Base-by-base conservation (phyloP, 148 eudicot species). In the Nepenthes gracilis region DNA sequence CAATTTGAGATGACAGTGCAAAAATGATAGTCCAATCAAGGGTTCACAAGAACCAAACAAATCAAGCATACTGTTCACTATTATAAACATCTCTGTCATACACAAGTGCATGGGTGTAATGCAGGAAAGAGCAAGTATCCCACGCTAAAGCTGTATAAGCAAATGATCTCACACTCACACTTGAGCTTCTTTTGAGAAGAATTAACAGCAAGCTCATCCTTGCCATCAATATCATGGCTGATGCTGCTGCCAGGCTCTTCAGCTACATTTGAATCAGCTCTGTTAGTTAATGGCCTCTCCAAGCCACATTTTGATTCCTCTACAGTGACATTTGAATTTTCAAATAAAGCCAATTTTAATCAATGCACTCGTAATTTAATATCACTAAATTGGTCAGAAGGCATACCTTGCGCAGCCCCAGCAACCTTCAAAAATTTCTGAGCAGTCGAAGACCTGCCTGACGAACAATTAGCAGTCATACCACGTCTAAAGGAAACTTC, bases 391-490 rank as follows among this genome's bases (percentile, higher is more conserved):
- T 23, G 23, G 23, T 23, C 15, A 10, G 13, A 48, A 60, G 33
- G 54, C 74, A 61, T 73, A 85, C 86, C 83, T 72, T 63, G 72
- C 47, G 57, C 56, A 37, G 66, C 62, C 61, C 9, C 60, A 54
- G 63, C 43, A 36, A 61, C 57, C 59, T 71, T 75, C 49, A 38
- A 59, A 12, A 65, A 61, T 43, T 71, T 78, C 49, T 43, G 54
- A 65, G 55, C 64, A 58, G 54, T n/a, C 14, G 47, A 55, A 56
- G 63, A 36, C 47, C 43, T 55, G 47, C 36, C 49, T 58, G 74
- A 64, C 38, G 36, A 63, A 54, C 58, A 51, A 60, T 72, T 61
- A 52, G 58, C 62, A 15, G 33, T 33, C 65, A 48, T 33, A 33
- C 64, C 75, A 57, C 72, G 70, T 60, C 60, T 67, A 54, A 43